Evolutionary conservation across 306 rosid genomes (phyloP), one percentile per base, ranked within the genome.

Genomic region (Sicyos baderoa): DNA sequence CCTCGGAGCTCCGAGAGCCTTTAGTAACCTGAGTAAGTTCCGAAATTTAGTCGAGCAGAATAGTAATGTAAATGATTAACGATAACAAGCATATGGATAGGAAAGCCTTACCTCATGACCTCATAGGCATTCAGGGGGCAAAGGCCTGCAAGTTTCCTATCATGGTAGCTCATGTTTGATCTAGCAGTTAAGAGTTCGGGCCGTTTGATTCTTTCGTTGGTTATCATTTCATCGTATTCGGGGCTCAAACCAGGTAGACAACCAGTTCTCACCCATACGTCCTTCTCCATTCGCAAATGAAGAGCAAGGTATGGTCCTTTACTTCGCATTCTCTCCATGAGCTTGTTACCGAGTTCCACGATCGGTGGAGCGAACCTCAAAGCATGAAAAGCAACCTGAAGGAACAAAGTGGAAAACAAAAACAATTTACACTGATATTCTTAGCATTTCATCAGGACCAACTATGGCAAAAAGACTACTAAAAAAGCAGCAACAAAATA

Each of bases 241-340:
- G 68, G 84, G 83, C 82, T 85, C 80, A 93, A 65, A 66, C 97
- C 96, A 1, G 99, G 99, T 55, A 90, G 86, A 76, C 99, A 93
- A 47, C 99, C 99, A 2, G 99, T 93, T 77, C 99, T 93, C 72
- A 93, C 97, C 99, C 99, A 93, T 7, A 93, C 99, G 47, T 93
- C 99, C 80, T 84, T 93, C 82, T 93, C 99, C 97, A 93, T 88
- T 78, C 99, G 76, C 32, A 93, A 79, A 81, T 93, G 99, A 70
- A 93, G 91, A 40, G 99, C 94, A 47, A 93, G 87, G 80, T 90
- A 93, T 0, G 97, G 99, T 25, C 99, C 99, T 80, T 90, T 85
- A 79, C 84, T 86, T 23, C 77, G 73, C 95, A 90, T 93, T 72
- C 99, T 86, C 82, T 79, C 91, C 0, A 89, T 86, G 66, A 93